phyloP scores from a whole-genome alignment of 2,329 filamentous ascomycete species.

The Huntiella omanensis region DNA sequence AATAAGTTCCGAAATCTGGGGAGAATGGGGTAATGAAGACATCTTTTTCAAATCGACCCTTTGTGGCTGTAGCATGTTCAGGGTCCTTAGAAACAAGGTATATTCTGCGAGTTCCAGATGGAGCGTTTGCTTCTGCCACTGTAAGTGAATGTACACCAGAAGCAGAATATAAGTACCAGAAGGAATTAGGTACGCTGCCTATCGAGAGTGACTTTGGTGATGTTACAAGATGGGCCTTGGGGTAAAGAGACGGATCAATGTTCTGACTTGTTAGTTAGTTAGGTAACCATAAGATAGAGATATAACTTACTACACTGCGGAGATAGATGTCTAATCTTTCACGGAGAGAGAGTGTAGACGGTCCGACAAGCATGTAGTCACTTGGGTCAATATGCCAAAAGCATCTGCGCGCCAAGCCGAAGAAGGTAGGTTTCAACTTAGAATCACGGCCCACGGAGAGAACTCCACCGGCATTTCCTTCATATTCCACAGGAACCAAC shows the following conservation, averaged over 20 bases:
- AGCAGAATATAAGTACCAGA: constrained; percentile 57
- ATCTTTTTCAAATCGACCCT: constrained; percentile 39
- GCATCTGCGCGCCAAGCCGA: constrained; percentile 1
- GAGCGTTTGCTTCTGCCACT: constrained; percentile 59
- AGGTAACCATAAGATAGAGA: too few species aligned
- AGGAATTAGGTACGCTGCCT: constrained; percentile 57
- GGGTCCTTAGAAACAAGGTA: constrained; percentile 29
- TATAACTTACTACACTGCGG: constrained; percentile 28
- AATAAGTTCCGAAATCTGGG: constrained; percentile 36
- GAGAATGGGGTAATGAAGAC: constrained; percentile 67
- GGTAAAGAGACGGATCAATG: constrained; percentile 39
- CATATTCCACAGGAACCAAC: constrained; percentile 47
- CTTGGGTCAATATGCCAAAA: constrained; percentile 43
- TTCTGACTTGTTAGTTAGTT: constrained; percentile 23
- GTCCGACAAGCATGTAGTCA: constrained; percentile 42
- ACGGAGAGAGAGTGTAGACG: constrained; percentile 32
- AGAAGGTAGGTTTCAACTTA: background rate
- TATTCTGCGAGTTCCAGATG: constrained; percentile 51
- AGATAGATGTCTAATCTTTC: constrained; percentile 45
- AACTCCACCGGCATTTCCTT: constrained; percentile 34
- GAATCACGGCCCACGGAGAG: constrained; percentile 26
- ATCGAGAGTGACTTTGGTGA: constrained; percentile 51
- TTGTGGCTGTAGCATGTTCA: constrained; percentile 10
- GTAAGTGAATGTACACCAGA: constrained; percentile 40
- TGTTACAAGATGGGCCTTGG: constrained; percentile 52